Base-by-base conservation (phyloP, 805 yeast genomes). In the Yamadazyma kitorensis region DNA sequence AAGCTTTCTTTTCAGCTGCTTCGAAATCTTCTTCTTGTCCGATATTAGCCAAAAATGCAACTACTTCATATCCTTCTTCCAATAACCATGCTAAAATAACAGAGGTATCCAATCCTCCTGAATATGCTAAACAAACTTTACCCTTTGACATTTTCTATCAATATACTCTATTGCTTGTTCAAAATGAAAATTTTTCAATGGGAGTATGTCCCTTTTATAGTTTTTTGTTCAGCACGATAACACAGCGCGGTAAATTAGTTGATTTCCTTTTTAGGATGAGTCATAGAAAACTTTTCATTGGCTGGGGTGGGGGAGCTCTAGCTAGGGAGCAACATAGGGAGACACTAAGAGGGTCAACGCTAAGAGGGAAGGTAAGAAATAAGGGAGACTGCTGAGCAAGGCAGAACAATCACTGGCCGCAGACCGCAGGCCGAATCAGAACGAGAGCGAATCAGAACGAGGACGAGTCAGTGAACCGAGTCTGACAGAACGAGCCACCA, bases 1-100 rank as follows among this genome's bases (percentile, higher is more conserved):
- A 72, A 14, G 98, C 98, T 72, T 93, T 93, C 62, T 78, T 88
- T 62, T 87, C 86, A 43, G 98, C 98, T 41, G 91, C 98, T 41
- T 80, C 96, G 54, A 93, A 93, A 68, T 93, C 98, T 74, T 93
- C 98, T 73, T 93, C 98, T 74, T 93, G 98, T 53, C 98, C 98
- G 53, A 93, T 89, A 69, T 93, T 83, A 59, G 98, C 98, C 82
- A 93, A 79, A 74, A 93, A 93, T 37, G 97, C 97, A 58, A 93
- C 82, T 40, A 93, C 98, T 69, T 93, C 98, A 68, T 91, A 93
- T 45, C 97, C 98, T 70, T 93, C 78, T 65, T 93, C 98, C 48
- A 93, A 76, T 63, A 93, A 78, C 98, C 98, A 93, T 30, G 98
- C 98, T 49, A 93, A 80, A 55, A 93, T 93, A 44, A 93, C 85